phyloP scores from a whole-genome alignment of 208 protist species.

The Naegleria lovaniensis region DNA sequence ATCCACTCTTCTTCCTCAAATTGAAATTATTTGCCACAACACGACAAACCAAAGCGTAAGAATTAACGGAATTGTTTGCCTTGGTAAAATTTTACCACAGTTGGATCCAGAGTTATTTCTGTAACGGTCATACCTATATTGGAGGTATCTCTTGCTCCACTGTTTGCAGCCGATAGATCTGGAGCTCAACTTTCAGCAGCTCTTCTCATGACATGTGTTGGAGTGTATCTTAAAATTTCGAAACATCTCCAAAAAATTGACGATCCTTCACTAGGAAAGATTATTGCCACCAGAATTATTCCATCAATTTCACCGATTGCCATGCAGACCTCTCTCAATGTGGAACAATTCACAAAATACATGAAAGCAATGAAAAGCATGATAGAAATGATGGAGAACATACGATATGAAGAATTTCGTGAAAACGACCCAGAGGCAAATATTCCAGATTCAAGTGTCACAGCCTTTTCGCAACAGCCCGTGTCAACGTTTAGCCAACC shows the following conservation, averaged over 20 bases:
- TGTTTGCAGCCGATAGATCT: neutral
- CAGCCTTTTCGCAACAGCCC: neutral
- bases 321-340: neutral
- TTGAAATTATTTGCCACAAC: neutral
- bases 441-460: neutral
- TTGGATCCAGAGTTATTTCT: neutral
- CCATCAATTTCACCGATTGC: neutral
- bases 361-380: constrained; percentile 11
- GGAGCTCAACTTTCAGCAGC: neutral
- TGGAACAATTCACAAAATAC: neutral
- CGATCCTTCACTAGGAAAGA: neutral
- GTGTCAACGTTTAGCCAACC: neutral
- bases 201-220: constrained; percentile 18
- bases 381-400: neutral
- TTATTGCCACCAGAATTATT: neutral
- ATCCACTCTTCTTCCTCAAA: neutral
- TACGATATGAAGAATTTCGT: neutral
- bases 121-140: neutral
- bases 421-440: neutral
- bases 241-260: neutral
- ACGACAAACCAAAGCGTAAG: neutral
- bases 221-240: neutral
- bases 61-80: constrained; percentile 20
- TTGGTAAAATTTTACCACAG: neutral
- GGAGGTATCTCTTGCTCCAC: neutral